A percentile compares a stretch with the other conserved stretches of the same genome.
Evolutionary conservation across 2,329 filamentous ascomycete genomes (phyloP).

Genomic region (Aureobasidium subglaciale): DNA sequence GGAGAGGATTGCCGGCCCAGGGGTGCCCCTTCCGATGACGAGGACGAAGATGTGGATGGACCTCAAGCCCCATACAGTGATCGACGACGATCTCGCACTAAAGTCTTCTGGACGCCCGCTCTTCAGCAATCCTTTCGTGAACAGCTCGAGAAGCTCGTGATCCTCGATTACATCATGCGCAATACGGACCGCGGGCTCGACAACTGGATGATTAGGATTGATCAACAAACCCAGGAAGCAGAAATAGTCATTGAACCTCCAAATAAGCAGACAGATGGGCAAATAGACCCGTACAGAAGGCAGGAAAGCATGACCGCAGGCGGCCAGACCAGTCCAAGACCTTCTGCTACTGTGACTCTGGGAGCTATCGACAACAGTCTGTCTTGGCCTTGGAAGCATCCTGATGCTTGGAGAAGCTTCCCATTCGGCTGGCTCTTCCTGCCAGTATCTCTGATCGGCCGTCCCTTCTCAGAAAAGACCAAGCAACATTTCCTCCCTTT

Average conservation of each 20-base stretch:
- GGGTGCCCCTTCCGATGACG: constrained; percentile 50
- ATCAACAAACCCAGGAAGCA: constrained; percentile 74
- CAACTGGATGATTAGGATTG: constrained; percentile 99
- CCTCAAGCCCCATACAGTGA: constrained; percentile 16
- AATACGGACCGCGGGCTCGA: constrained; percentile 95
- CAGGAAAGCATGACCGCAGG: constrained; percentile 80
- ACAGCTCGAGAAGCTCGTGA: constrained; percentile 92
- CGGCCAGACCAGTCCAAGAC: constrained; percentile 39
- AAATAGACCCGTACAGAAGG: constrained; percentile 31
- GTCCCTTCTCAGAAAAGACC: constrained; percentile 91
- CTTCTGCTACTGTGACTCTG: constrained; percentile 40
- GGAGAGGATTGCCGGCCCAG: constrained; percentile 70
- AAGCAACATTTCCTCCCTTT: constrained; percentile 93
- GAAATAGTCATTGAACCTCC: constrained; percentile 81
- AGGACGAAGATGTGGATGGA: constrained; percentile 31
- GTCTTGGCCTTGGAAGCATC: constrained; percentile 99
- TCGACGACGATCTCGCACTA: constrained; percentile 29
- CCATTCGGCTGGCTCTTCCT: constrained; percentile 98
- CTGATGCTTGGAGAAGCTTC: constrained; percentile 85
- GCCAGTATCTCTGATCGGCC: constrained; percentile 89
- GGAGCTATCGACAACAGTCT: constrained; percentile 97
- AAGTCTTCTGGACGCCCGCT: constrained; percentile 77
- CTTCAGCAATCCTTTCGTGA: constrained; percentile 90
- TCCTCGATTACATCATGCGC: constrained; percentile 97
- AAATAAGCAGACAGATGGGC: constrained; percentile 44